Base-by-base conservation (phyloP, 208 protist genomes). In the Trypanosoma conorhini region DNA sequence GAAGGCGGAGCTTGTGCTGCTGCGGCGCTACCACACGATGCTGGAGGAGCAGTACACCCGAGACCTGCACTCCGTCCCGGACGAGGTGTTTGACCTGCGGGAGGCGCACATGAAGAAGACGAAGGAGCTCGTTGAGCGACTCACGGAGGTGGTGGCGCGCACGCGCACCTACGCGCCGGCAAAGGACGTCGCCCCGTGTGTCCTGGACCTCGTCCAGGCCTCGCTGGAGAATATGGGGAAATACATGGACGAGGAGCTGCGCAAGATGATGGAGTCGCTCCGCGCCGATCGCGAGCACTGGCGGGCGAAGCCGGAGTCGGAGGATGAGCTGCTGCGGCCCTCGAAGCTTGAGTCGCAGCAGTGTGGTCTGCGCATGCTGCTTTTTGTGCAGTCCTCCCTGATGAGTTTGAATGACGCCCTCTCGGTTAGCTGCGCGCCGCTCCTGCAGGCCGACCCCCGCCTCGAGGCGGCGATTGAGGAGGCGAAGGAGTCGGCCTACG, bases 101-200 rank as follows among this genome's bases (percentile, higher is more conserved):
- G 88, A 92, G 72, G 91, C 80, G n/a, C 87, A 96, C 74, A 93
- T 94, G 84, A 55, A 73, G 15, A 96, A 93, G 67, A 82, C 89
- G 40, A 86, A 88, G 59, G 86, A 90, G 35, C 68, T 91, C 56
- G 69, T 93, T 64, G 73, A 93, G 30, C 59, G 79, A 31, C 38
- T 94, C 30, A 81, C 64, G 19, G 88, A 96, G 67, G 86, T 93
- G 12, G 50, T 74, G 13, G 69, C 72, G 15, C 86, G 87, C 3
- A 85, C 92, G 35, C 79, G 72, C 60, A 76, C 65, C 30, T 94
- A 90, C 57, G 79, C 86, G 21, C 68, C 80, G 21, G 74, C 87
- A 21, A 69, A 78, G 19, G 77, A 84, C 17, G 80, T 81, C 1
- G 83, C 72, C 33, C 19, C 67, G 19, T 92, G 89, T 70, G 70